Percentiles rank a stretch among this genome's conserved stretches.
phyloP scores from a whole-genome alignment of 371 early-diverging fungal genomes.

The Apophysomyces ossiformis region DNA sequence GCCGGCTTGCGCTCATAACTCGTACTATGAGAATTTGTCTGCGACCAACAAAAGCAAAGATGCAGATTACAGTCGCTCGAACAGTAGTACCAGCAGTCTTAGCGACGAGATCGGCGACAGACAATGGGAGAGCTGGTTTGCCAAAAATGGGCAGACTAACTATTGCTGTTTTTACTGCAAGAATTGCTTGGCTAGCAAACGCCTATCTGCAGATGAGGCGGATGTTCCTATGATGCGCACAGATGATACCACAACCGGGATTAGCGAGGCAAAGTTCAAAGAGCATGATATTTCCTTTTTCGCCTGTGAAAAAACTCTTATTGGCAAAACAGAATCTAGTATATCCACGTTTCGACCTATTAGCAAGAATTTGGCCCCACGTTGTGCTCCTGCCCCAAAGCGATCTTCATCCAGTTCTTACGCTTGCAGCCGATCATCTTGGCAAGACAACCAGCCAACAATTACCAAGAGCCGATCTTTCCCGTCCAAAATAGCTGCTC shows the following conservation, averaged over 20 bases:
- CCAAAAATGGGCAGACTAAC: background rate
- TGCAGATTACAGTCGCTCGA: background rate
- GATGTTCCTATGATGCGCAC: background rate
- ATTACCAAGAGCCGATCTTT: conserved; percentile 45
- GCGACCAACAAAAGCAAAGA: background rate
- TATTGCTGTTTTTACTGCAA: background rate
- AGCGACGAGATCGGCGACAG: background rate
- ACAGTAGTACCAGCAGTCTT: conserved; percentile 6
- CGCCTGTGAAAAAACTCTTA: background rate
- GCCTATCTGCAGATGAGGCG: background rate
- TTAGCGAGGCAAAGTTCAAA: background rate
- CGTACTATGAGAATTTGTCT: conserved; percentile 9
- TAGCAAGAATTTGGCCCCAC: conserved; percentile 29
- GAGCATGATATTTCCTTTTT: background rate
- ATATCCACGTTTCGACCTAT: conserved; percentile 34
- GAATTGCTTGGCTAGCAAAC: background rate
- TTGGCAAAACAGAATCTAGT: conserved; percentile 20
- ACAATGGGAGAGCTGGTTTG: conserved; percentile 3
- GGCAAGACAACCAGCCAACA: conserved; percentile 14
- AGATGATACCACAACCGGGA: background rate
- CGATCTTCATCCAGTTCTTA: background rate
- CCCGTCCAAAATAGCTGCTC: conserved; percentile 30
- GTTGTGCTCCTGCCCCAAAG: conserved; percentile 13
- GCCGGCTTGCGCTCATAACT: conserved; percentile 11
- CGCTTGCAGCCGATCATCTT: background rate